A percentile compares a stretch with the other conserved stretches of the same genome.
Evolutionary conservation across 352 stramenopile species (phyloP).

Genomic region (Phytopythium sindhum): DNA sequence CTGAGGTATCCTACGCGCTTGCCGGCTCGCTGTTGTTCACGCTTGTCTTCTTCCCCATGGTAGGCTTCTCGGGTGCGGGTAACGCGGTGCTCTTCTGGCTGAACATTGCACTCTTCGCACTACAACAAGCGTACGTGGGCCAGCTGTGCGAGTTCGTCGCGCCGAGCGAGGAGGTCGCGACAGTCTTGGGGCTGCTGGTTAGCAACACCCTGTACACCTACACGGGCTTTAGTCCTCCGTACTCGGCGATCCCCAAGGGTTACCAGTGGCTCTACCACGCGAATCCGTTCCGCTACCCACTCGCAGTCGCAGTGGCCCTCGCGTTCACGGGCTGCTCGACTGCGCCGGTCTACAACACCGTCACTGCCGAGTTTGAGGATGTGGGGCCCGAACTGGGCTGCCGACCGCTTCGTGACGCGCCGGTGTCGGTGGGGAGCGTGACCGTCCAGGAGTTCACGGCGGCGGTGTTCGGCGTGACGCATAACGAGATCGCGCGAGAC

Average conservation of each 20-base stretch:
- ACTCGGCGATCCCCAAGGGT: constrained; percentile 12
- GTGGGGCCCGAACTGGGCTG: constrained; percentile 20
- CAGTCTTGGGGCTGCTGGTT: constrained; percentile 14
- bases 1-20: constrained; percentile 36
- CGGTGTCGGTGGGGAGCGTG: constrained; percentile 21
- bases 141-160: constrained; percentile 12
- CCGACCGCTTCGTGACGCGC: constrained; percentile 17
- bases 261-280: constrained; percentile 19
- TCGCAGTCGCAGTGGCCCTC: constrained; percentile 10
- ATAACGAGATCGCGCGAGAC: constrained; percentile 15
- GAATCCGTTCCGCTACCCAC: constrained; percentile 12
- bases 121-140: constrained; percentile 22
- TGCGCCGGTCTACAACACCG: constrained; percentile 6
- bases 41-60: constrained; percentile 21
- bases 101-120: constrained; percentile 11
- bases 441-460: constrained; percentile 25
- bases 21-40: constrained; percentile 15
- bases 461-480: constrained; percentile 19
- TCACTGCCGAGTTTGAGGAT: constrained; percentile 8
- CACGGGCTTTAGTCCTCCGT: constrained; percentile 15
- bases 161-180: constrained; percentile 16
- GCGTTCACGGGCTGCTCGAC: constrained; percentile 8
- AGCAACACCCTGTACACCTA: constrained; percentile 21
- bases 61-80: constrained; percentile 19
- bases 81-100: constrained; percentile 14